Base-by-base conservation (phyloP, 495 filamentous ascomycete species). In the Pyrenopolyporus hunteri region DNA sequence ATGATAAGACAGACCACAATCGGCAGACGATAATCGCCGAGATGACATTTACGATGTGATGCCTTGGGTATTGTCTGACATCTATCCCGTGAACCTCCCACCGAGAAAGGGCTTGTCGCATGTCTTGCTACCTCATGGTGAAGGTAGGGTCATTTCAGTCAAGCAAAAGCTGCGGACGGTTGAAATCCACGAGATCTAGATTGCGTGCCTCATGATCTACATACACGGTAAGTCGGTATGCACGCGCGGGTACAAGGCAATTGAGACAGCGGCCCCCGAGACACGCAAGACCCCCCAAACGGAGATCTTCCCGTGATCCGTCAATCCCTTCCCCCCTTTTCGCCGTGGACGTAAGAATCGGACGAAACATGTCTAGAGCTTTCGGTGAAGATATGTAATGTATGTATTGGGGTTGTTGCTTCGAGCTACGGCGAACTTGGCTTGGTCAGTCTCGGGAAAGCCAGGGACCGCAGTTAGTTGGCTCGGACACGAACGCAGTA, bases 311-410 rank as follows among this genome's bases (percentile, higher is more conserved):
- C 54, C 54, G 54, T 31, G 53, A 52, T 44, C 49, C 26, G 42
- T 57, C 13, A 32, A 40, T 52, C 39, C 4, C 16, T 22, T 31
- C 4, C 16, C 16, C 37, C 17, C 37, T 11, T 23, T 23, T 16
- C 37, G 20, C 10, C 9, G 9, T 42, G 2, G 37, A 42, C 17
- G n/a, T n/a, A n/a, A n/a, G 14, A 36, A 42, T 37, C 25, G 19
- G 45, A 56, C 32, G 47, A 58, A 58, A 58, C 53, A 57, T 42
- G 47, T 64, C 23, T 58, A 40, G 14, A 45, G 48, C 7, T 29
- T 23, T 64, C 60, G 60, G 60, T 64, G 60, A 64, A 58, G 60
- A 64, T 53, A 53, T 32, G n/a, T n/a, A n/a, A 22, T 32, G 28
- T 17, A n/a, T n/a, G n/a, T 42, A 20, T 2, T 2, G 2, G 9